Base-by-base conservation (phyloP, 192 early-diverging fungal genomes). In the Coemansia sp. region DNA sequence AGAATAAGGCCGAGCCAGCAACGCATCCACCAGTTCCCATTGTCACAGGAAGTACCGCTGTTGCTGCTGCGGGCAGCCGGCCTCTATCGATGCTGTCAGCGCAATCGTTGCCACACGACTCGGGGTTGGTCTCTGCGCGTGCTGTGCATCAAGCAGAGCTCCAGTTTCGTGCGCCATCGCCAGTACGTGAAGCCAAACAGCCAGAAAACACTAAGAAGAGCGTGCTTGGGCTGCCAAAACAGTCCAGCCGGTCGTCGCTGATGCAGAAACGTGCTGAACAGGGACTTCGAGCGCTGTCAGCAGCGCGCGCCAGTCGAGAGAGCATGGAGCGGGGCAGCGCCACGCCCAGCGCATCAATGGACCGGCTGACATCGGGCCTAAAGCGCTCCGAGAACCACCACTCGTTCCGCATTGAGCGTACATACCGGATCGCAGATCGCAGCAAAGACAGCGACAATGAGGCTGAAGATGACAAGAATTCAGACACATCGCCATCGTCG, bases 101-200 rank as follows among this genome's bases (percentile, higher is more conserved):
- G 22, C 67, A 66, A 27, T 69, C 73, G 19, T 43, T 65, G 47
- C 62, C 66, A n/a, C 66, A 23, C 2, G 73, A 75, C 24, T 21
- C 66, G 9, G 51, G 53, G 8, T 49, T 57, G 38, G 60, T 58
- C 45, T 37, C 64, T 27, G 67, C 61, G 50, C 77, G 72, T 52
- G 50, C 68, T 19, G 78, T 74, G 32, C 72, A 69, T 55, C 70
- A 72, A 51, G 78, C 77, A 15, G 78, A 80, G 78, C 66, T 80
- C 19, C 78, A 80, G 50, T 65, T 72, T 58, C 72, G 72, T 21
- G 57, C 39, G 7, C 47, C 72, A 21, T 58, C 72, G 41, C 58
- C 65, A n/a, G 59, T 25, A 50, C 39, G 58, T 27, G 10, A 49
- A 14, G 12, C 10, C 21, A 48, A 39, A 60, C 55, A 38, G 35